These are phyloP conservation scores for Nyctanthes arbortristis DNA, from an alignment of 257 asterid genomes.

Conservation along the genomic window DNA sequence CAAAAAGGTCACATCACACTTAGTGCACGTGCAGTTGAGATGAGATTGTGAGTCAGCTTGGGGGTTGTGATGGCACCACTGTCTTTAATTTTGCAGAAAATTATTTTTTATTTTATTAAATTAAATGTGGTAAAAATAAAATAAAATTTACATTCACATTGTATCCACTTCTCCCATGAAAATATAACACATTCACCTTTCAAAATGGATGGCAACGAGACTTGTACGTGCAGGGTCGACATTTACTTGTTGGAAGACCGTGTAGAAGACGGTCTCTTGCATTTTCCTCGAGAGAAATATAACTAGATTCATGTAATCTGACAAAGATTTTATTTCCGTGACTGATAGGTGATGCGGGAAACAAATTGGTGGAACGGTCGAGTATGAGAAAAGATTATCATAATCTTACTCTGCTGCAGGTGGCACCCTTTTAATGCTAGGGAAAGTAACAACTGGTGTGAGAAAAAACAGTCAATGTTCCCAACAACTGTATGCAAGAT, in stretches of 20 bases:
- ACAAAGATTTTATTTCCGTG: not conserved
- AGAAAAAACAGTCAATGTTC: conserved; percentile 10
- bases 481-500: conserved; percentile 19
- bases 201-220: not conserved
- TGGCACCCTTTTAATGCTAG: not conserved
- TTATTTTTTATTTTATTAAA: no score
- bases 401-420: not conserved
- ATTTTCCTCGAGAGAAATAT: not conserved
- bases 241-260: not conserved
- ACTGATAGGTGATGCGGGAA: not conserved
- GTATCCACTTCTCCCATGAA: no score
- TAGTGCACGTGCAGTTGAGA: not conserved
- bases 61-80: no score
- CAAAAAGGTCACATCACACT: not conserved
- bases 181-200: not conserved
- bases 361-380: not conserved
- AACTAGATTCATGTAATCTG: not conserved
- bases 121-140: no score
- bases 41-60: not conserved
- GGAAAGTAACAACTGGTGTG: not conserved
- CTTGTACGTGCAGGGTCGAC: not conserved
- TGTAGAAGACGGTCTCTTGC: not conserved
- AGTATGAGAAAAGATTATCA: not conserved
- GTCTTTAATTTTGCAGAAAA: not conserved
- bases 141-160: not conserved